Conservation (phyloP, 1,284 basidiomycete species). For the Moniliella sp. region DNA sequence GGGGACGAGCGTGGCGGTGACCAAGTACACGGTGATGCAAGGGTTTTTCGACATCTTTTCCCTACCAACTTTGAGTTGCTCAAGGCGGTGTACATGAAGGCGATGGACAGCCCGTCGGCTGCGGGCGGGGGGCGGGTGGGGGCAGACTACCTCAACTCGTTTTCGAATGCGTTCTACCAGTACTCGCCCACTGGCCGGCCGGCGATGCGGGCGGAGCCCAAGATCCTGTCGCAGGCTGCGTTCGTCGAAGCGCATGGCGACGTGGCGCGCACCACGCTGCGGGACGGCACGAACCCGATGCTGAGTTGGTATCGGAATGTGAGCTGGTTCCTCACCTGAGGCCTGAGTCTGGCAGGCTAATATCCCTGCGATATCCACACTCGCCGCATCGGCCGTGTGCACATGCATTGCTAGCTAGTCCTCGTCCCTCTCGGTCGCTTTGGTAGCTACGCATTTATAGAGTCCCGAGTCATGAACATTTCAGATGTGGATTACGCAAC, state of each 20-base stretch:
- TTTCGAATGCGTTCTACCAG: not conserved
- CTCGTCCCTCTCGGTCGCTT: too few relatives aligned
- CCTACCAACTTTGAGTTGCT: constrained; percentile 73
- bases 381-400: too few relatives aligned
- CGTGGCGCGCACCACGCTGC: constrained; percentile 44
- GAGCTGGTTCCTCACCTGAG: constrained; percentile 39
- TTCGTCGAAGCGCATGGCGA: constrained; percentile 66
- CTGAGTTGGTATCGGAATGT: constrained; percentile 71
- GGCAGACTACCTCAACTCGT: not conserved
- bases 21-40: constrained; percentile 73
- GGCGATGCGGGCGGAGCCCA: not conserved
- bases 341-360: too few relatives aligned
- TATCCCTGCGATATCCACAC: too few relatives aligned
- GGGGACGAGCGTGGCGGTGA: constrained; percentile 56
- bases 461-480: too few relatives aligned
- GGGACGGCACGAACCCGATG: constrained; percentile 66
- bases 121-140: not conserved
- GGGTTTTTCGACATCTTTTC: constrained; percentile 99
- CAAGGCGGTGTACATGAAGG: constrained; percentile 9
- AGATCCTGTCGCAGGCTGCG: constrained; percentile 42
- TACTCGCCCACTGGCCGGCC: not conserved
- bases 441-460: too few relatives aligned
- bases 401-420: too few relatives aligned
- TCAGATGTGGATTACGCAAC: too few relatives aligned
- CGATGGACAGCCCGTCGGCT: constrained; percentile 3